Base-by-base conservation (phyloP, 495 filamentous ascomycete genomes). In the Podospora pseudoanserina region DNA sequence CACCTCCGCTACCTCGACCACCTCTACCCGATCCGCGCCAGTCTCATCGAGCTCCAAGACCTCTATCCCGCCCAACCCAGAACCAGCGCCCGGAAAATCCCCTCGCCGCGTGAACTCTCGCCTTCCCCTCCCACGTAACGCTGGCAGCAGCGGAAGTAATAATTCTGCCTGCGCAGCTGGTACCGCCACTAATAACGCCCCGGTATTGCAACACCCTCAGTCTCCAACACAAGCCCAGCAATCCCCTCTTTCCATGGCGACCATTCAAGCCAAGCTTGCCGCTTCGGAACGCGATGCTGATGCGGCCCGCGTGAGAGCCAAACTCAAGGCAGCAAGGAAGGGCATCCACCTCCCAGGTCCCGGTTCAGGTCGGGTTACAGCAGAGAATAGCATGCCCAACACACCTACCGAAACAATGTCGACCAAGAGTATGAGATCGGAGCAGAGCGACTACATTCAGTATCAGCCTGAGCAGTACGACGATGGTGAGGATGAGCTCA, bases 201-300 rank as follows among this genome's bases (percentile, higher is more conserved):
- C n/a, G 13, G 63, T 73, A 9, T 70, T 77, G 20, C 76, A 75
- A 4, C 71, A 75, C 6, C 76, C 79, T 49, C 39, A 49, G 13
- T 49, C 39, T 3, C 39, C 39, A 16, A 49, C 9, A 13, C 39
- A 49, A 13, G 15, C 7, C n/a, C 82, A 80, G 19, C 82, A 86
- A 68, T 82, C 79, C 20, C 83, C 83, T 0, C 68, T 87, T 1
- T 82, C 76, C 34, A 84, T 86, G 79, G 80, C 82, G 20, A 81
- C 80, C 39, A 87, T 87, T 63, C 79, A 82, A 1, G 85, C 84
- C 16, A 87, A 86, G 67, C 79, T 86, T 0, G 85, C 82, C 3
- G 85, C 85, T 7, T 82, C 83, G 2, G 85, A 86, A 63, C 78
- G 84, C 60, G 84, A 87, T 54, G 85, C 85, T 11, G 84, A 86